Base-by-base conservation (phyloP, 1,139 yeast genomes). In the Arxiozyma telluris region DNA sequence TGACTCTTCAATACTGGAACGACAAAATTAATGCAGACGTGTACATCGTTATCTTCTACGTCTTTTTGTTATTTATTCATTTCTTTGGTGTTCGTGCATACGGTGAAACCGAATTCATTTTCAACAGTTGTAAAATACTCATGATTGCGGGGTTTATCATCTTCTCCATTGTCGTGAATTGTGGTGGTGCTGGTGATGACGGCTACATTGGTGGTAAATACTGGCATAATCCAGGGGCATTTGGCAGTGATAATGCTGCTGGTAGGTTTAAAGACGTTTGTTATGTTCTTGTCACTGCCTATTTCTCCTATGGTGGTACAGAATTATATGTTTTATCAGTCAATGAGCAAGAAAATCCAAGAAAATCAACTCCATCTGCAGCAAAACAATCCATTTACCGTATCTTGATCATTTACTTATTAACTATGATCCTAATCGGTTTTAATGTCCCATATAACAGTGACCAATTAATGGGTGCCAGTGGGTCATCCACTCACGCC, bases 291-390 rank as follows among this genome's bases (percentile, higher is more conserved):
- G 87, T 88, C 50, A 78, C 84, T 42, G 93, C 93, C 47, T 91
- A 94, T 22, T 89, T 87, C 71, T 81, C 96, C 3, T 84, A 86
- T 63, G 88, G 89, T 50, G 94, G 94, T 63, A 81, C 87, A 47
- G 95, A 87, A 72, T 73, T 84, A 63, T 82, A 84, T 56, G 95
- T 93, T 53, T 76, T 90, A 60, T 89, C 94, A 38, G 91, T 95
- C 42, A 89, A 94, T 41, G 96, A 90, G 71, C 83, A 93, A 50
- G 75, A 75, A 52, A 84, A 87, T 70, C 96, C 96, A 57, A 75
- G 84, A 65, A 79, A 77, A 64, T 71, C 86, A n/a, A 76, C 85
- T 52, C 90, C 91, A 54, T 71, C 76, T 55, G 90, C 90, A 42
- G 79, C 83, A 55, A 83, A 83, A 68, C 87, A 83, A 66, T 87